phyloP scores from a whole-genome alignment of 1,284 basidiomycete species.

The Leucocoprinus gongylophorus region DNA sequence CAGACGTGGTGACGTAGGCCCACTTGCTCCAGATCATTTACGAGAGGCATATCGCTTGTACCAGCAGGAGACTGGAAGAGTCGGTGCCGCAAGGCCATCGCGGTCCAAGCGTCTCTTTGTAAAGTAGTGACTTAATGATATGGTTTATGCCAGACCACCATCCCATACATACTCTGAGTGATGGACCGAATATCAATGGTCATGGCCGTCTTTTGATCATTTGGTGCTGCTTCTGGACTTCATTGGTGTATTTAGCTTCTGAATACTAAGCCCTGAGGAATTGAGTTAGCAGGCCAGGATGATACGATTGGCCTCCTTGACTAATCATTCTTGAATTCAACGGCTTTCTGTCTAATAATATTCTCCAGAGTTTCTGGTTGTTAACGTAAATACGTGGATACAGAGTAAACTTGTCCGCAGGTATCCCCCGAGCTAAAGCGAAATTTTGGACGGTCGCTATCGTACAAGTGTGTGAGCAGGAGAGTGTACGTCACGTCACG shows the following conservation, averaged over 20 bases:
- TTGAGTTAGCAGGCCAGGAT: slow-evolving; percentile 35
- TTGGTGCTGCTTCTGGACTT: too few species aligned
- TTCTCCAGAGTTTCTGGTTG: not conserved
- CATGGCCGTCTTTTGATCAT: too few species aligned
- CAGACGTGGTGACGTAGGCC: slow-evolving; percentile 64
- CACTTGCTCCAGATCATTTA: slow-evolving; percentile 79
- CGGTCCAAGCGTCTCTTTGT: slow-evolving; percentile 61
- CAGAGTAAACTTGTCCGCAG: slow-evolving; percentile 35
- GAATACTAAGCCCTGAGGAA: too few species aligned
- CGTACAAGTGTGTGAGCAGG: too few species aligned
- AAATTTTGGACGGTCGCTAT: slow-evolving; percentile 52
- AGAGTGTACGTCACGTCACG: too few species aligned
- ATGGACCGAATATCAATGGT: too few species aligned
- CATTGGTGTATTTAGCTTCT: too few species aligned
- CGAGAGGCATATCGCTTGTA: slow-evolving; percentile 84
- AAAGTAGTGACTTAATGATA: slow-evolving; percentile 27
- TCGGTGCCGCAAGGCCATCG: slow-evolving; percentile 66
- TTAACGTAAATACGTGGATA: slow-evolving; percentile 46
- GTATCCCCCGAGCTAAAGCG: slow-evolving; percentile 44
- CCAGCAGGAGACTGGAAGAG: slow-evolving; percentile 70
- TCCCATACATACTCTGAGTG: too few species aligned
- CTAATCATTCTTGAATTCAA: slow-evolving; percentile 28
- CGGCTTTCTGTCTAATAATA: not conserved
- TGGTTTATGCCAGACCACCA: not conserved
- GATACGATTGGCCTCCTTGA: slow-evolving; percentile 14